Evolutionary conservation across 306 rosid genomes (phyloP).

Genomic region (Citrullus colocynthis): DNA sequence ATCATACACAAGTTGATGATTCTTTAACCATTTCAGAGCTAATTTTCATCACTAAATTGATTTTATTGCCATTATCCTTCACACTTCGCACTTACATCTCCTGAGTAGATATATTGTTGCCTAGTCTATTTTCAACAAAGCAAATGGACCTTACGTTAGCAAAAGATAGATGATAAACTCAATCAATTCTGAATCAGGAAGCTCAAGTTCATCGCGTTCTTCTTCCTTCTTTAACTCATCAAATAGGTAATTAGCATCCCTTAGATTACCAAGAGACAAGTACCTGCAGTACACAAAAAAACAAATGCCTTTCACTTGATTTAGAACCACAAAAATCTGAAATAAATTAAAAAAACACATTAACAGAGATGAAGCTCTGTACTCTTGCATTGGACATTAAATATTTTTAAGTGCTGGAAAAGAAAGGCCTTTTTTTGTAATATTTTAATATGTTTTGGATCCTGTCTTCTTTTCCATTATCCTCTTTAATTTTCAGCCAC

Average conservation of each 20-base stretch:
- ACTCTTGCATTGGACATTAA: not conserved
- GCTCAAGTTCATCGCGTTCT: slow-evolving; percentile 28
- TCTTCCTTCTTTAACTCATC: slow-evolving; percentile 66
- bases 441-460: not conserved
- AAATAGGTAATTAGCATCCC: slow-evolving; percentile 70
- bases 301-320: not conserved
- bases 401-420: not conserved
- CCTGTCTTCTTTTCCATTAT: not conserved
- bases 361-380: not conserved
- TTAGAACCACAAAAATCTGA: not conserved
- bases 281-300: slow-evolving; percentile 33
- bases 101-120: not conserved
- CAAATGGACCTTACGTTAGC: slow-evolving; percentile 52
- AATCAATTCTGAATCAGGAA: slow-evolving; percentile 61
- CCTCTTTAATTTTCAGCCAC: no score
- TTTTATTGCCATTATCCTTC: not conserved
- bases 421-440: not conserved
- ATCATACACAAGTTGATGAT: not conserved
- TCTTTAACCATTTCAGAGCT: not conserved
- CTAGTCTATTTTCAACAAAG: not conserved
- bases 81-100: not conserved
- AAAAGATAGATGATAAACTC: slow-evolving; percentile 64
- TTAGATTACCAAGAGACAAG: slow-evolving; percentile 65
- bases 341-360: not conserved
- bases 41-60: not conserved